Evolutionary conservation across 148 eudicot species (phyloP), one percentile per base, ranked within the genome.

Genomic region (Vaccinium vitisidaea): DNA sequence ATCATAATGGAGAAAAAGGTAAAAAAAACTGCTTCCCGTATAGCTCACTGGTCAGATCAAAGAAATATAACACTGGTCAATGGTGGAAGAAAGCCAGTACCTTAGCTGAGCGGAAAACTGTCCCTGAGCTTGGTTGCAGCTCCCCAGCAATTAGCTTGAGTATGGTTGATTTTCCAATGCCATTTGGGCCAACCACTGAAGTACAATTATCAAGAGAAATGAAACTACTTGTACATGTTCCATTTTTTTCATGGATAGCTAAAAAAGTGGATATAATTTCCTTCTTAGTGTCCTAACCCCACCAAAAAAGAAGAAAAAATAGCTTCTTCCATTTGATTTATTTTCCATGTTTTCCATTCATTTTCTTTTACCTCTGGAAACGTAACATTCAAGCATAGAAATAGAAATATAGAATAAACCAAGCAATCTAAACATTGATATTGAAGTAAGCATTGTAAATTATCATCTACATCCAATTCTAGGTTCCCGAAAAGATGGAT

Each of bases 101-200:
- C 99, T 97, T 97, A 25, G 99, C 96, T 14, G 99, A 97, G 39
- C 99, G 94, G 90, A 95, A 97, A 82, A 97, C 98, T 82, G 99
- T 97, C 84, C 99, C 99, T 27, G 99, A 95, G 91, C 92, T 97
- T 50, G 99, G 99, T 86, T 97, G 98, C 86, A 97, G 92, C 53
- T 97, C 99, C 84, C 99, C 99, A 25, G 99, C 84, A 87, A 97
- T 97, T 76, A 97, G 87, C 85, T 97, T 97, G 81, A 97, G 98
- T 87, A 97, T 97, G 21, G 99, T 97, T 78, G 99, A 95, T 87
- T 97, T 97, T 53, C 99, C 99, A 86, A 97, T 97, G 13, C 99
- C 99, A 93, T 97, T 97, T 56, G 99, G 94, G 73, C 99, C 99
- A 90, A 97, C 99, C 99, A 97, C 99, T 97, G 88, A 71, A 84